Evolutionary conservation across 495 filamentous ascomycete genomes (phyloP), one percentile per base, ranked within the genome.

Genomic region (Podospora tetraspora): DNA sequence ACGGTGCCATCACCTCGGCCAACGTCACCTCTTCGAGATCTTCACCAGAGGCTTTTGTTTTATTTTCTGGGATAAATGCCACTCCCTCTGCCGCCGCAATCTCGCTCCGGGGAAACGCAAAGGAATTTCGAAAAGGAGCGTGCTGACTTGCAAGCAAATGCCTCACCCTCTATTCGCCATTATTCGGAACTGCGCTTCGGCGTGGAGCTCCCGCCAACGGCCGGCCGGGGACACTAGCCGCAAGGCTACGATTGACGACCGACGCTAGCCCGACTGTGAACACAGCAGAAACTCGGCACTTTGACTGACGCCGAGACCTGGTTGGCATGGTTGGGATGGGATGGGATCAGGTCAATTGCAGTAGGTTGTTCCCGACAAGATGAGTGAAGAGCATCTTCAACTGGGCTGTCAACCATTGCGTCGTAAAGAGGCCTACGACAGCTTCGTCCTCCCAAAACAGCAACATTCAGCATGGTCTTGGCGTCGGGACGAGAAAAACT

Each of bases 401-500:
- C 19, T 52, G 34, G 16, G 12, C 3, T 13, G 34, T 43, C 34
- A 16, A 43, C 34, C 13, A 37, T 37, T 13, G 32, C 3, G 9
- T 10, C 8, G 29, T 2, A 30, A 34, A 34, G 32, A 34, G 32
- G 32, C 32, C 3, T 11, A 34, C 11, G 32, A 34, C 32, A 34
- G 13, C 27, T 27, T 27, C 27, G 27, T 27, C 32, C 32, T 34
- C 11, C 37, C 37, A 19, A 43, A 52, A n/a, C 43, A 8, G 43
- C 43, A 52, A 24, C 34, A 21, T 63, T 3, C 29, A 60, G 52
- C 23, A 59, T 34, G 57, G 61, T 29, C 68, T 72, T 73, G 69
- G 73, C 69, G 32, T 67, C 68, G 67, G 73, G 66, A 72, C 32
- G 24, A 66, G 25, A 62, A 74, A 75, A 73, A 71, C 71, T 78